Evolutionary conservation across 2,329 filamentous ascomycete genomes (phyloP).

Genomic region (Claviceps pazoutovae): DNA sequence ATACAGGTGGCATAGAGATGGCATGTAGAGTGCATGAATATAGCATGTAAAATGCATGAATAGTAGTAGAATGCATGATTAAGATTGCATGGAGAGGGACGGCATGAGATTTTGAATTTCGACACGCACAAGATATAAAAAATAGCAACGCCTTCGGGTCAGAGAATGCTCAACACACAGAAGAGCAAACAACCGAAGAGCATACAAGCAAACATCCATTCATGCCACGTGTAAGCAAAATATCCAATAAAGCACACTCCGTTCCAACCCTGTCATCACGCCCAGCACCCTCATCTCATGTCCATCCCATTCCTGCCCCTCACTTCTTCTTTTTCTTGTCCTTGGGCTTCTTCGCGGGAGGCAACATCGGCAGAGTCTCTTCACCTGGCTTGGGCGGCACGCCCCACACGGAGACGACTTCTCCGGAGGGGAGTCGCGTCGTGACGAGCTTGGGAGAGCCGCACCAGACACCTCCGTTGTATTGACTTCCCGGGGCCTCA

Average conservation of each 20-base stretch:
- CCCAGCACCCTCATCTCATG: background rate
- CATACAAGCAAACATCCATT: no score
- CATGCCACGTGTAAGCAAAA: no score
- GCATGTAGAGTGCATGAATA: no score
- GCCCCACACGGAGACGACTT: constrained; percentile 6
- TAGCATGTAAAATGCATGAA: no score
- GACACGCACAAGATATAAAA: no score
- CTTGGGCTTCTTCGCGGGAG: background rate
- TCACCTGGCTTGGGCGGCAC: constrained; percentile 5
- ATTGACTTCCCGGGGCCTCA: constrained; percentile 5
- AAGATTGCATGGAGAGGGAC: no score
- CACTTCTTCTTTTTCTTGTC: background rate
- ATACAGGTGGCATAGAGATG: no score
- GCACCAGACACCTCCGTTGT: constrained; percentile 6
- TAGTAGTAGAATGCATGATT: no score
- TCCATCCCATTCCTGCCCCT: no score
- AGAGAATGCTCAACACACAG: background rate
- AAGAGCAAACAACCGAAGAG: background rate
- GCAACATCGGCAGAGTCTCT: background rate
- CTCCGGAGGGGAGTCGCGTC: background rate
- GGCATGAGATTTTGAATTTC: no score
- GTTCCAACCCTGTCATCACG: background rate
- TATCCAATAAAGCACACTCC: no score
- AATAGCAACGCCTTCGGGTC: no score
- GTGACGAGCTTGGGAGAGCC: constrained; percentile 6